Evolutionary conservation across 2,329 filamentous ascomycete genomes (phyloP), one percentile per base, ranked within the genome.

Genomic region (Alternaria angustiovoidea): DNA sequence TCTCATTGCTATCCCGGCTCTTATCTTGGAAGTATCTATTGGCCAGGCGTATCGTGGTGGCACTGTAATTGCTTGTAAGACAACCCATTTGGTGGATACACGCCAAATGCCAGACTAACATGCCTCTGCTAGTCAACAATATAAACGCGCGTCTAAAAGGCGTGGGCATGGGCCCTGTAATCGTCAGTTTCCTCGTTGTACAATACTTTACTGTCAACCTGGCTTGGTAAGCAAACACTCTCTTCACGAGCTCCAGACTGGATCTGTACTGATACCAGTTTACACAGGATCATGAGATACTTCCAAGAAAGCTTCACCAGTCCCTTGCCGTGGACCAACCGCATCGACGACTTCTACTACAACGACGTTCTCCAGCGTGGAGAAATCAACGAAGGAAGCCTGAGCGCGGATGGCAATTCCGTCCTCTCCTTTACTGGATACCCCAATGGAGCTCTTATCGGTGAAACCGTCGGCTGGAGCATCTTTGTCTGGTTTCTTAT

Each of bases 401-500:
- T 75, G 34, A 67, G 61, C 75, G 70, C 64, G 0, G 80, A 79
- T 26, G 79, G 79, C 32, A 73, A 65, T 1, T 74, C 70, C 1
- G 82, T 86, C 6, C 65, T 72, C 3, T 67, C 72, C 3, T 87
- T 83, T 61, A 82, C 81, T 1, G 61, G 76, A 18, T 88, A 87
- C 63, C 81, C 82, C 0, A 80, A 80, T 0, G 73, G 79, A 7
- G 77, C 70, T 0, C 69, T 88, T 3, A 75, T 87, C 8, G 85
- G 84, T 6, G 86, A 88, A 68, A 87, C 85, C 0, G 84, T 86
- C 3, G 86, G 82, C 11, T 88, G 86, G 86, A 83, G 81, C 41
- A 80, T 81, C 18, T 88, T 88, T 66, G 83, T 85, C 59, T 87
- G 86, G 85, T 86, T 88, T 68, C 72, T 87, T 1, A 82, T 88